Percentiles rank a stretch among this genome's conserved stretches.
phyloP scores from a whole-genome alignment of 768 basidiomycete species.

The Leccinum broughii region DNA sequence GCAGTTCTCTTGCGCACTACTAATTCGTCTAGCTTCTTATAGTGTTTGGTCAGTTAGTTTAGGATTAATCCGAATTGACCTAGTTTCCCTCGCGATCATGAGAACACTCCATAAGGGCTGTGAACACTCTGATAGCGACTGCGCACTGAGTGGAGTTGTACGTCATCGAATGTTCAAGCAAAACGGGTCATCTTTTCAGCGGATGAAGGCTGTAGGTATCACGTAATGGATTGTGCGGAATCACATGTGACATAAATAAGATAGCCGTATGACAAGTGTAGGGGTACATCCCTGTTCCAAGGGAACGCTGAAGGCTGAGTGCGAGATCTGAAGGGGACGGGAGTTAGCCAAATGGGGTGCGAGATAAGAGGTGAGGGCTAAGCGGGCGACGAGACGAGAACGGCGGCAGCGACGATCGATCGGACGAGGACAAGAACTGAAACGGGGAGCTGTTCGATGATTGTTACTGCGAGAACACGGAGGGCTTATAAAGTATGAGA shows the following conservation, averaged over 20 bases:
- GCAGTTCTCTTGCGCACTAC: not conserved
- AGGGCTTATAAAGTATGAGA: too few species aligned
- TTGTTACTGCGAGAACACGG: too few species aligned
- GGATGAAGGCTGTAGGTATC: not conserved
- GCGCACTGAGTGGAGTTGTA: not conserved
- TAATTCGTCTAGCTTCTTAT: conserved; percentile 19
- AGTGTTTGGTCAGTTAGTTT: conserved; percentile 8
- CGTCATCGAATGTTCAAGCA: not conserved
- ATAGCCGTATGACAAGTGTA: not conserved
- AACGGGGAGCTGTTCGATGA: too few species aligned
- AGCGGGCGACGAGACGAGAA: too few species aligned
- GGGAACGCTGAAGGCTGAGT: too few species aligned
- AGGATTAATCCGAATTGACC: conserved; percentile 11
- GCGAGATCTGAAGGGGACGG: too few species aligned
- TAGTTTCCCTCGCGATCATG: not conserved
- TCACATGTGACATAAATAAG: not conserved
- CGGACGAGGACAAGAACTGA: too few species aligned
- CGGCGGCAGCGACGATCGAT: too few species aligned
- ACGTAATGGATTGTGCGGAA: not conserved
- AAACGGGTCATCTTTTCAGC: not conserved
- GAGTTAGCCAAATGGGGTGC: too few species aligned
- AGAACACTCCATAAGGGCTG: not conserved
- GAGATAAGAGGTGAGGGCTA: too few species aligned
- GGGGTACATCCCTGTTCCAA: too few species aligned
- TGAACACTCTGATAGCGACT: not conserved